Conservation (phyloP, 179 eudicot species). For the Silene coronaria region DNA sequence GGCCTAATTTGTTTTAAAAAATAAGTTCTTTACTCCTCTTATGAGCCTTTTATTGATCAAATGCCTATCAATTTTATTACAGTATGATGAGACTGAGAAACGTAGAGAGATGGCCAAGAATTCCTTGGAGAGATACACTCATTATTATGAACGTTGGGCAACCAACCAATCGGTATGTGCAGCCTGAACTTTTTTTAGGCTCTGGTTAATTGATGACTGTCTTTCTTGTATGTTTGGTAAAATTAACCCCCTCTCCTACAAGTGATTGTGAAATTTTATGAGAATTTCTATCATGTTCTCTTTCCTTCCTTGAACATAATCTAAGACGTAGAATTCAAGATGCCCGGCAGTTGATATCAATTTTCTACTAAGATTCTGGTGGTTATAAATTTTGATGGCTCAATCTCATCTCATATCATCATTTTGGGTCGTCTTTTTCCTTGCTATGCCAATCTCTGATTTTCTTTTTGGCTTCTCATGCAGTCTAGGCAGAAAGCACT, state of each 20-base stretch:
- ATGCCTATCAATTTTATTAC: not conserved
- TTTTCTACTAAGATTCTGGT: no score
- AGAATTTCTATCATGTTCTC: not conserved
- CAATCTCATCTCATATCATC: not conserved
- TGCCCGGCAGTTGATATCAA: not conserved
- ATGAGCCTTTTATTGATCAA: not conserved
- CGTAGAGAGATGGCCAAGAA: slow-evolving; percentile 90
- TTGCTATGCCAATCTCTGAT: not conserved
- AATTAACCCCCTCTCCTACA: not conserved
- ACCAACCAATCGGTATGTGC: slow-evolving; percentile 66
- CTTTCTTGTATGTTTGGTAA: not conserved
- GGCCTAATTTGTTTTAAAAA: not conserved
- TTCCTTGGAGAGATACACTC: slow-evolving; percentile 82
- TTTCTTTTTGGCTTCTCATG: slow-evolving; percentile 14
- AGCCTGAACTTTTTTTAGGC: not conserved
- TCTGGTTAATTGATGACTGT: not conserved
- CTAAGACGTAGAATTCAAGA: not conserved
- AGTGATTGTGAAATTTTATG: not conserved
- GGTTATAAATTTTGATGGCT: not conserved
- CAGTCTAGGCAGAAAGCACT: slow-evolving; percentile 90
- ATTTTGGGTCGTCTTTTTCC: not conserved
- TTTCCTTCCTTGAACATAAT: not conserved
- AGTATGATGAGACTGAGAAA: slow-evolving; percentile 80
- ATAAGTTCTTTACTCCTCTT: not conserved
- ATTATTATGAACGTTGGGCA: slow-evolving; percentile 96